Evolutionary conservation across 2,329 filamentous ascomycete species (phyloP), one percentile per base, ranked within the genome.

Genomic region (Verticillium longisporum): DNA sequence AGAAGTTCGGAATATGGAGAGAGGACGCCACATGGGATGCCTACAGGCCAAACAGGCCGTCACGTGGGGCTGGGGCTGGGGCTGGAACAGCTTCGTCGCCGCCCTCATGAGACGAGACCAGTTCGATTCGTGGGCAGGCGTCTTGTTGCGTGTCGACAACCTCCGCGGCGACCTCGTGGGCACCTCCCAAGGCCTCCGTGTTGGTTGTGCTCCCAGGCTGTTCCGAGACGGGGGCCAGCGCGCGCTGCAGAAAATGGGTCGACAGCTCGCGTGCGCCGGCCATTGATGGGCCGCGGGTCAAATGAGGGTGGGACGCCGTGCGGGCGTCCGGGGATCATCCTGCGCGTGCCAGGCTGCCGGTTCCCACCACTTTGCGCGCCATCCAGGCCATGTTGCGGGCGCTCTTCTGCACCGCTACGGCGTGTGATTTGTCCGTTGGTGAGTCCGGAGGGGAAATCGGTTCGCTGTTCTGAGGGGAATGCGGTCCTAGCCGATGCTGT

Each of bases 291-390:
- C 14, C 34, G 55, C 55, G 32, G 26, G 32, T 21, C 15, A 56
- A 56, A 34, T 41, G 41, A 34, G 53, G 14, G 58, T 14, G 53
- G 58, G 58, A 50, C 7, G 58, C 21, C 33, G 31, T 58, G 56
- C 56, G 58, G 55, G 50, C 41, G 36, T 57, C 33, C 37, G 41
- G 59, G 55, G 60, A 58, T 58, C 38, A 56, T 60, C 26, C 45
- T 57, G 62, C 41, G 62, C 45, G 45, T 62, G 59, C 63, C 63
- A 62, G 54, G 54, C 58, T 64, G 60, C 62, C 62, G 63, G 60
- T 59, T 61, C 38, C 60, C 58, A 60, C 63, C 53, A 61, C 57
- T 58, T 54, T 18, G 36, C 13, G 37, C 58, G 33, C 41, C 53
- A n/a, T 38, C 31, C 32, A 53, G 60, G 58, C 55, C 55, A 58